Base-by-base conservation (phyloP, 306 rosid genomes). In the Sphenostylis stenocarpa region DNA sequence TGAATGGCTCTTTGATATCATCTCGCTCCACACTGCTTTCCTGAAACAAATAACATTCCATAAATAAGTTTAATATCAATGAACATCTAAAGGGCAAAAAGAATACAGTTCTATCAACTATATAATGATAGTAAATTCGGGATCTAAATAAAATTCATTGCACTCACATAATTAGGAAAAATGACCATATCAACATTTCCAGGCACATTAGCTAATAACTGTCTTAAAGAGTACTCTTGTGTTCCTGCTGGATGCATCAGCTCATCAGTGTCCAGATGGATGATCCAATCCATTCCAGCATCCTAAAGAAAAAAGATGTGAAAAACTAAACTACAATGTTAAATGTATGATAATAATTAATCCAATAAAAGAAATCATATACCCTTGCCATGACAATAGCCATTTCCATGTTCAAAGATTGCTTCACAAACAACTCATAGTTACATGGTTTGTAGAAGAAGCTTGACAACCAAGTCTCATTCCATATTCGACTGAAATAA, bases 351-450 rank as follows among this genome's bases (percentile, higher is more conserved):
- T 67, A 39, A 47, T 64, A 51, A 64, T 28, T 11, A 62, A 55
- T 70, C 61, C 47, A 80, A 53, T 13, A 48, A 67, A 69, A 81
- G 73, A 80, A 82, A 80, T 62, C 33, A 39, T 13, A 61, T 91
- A 95, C 99, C 97, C 94, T 90, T 70, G 97, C 99, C 99, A 87
- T 89, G 81, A 87, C 96, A 85, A 92, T 95, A 29, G 97, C 99
- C 97, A 92, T 95, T 87, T 95, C 99, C 99, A 95, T 95, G 80
- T 95, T 95, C 52, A 95, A 86, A 56, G 97, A 88, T 76, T 92
- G 98, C 90, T 95, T 95, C 90, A 92, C 99, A 83, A 95, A 95
- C 86, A 95, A 87, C 86, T 95, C 99, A 75, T 95, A 82, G 80
- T 95, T 95, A 77, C 98, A 95, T 7, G 99, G 99, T 83, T 95